Conservation (phyloP, 2,329 filamentous ascomycete genomes). For the Epichloe amarillans region DNA sequence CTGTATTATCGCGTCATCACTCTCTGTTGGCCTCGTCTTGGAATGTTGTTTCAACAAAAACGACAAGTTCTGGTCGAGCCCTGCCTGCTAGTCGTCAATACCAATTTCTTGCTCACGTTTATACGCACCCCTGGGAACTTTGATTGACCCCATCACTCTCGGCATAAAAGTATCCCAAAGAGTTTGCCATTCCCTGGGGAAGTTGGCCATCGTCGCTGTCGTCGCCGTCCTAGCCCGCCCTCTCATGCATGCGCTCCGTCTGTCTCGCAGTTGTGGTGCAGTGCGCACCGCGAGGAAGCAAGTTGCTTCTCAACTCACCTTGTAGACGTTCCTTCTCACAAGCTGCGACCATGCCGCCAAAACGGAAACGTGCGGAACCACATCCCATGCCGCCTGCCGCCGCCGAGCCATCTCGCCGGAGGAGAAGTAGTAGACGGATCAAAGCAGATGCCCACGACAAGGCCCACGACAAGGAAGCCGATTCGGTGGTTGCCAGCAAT, state of each 20-base stretch:
- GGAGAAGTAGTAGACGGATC: slow-evolving; percentile 13
- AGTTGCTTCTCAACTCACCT: neutral
- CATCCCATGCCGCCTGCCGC: slow-evolving; percentile 8
- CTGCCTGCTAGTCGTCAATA: neutral
- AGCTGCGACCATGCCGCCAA: slow-evolving; percentile 20
- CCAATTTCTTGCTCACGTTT: neutral
- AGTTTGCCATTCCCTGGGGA: neutral
- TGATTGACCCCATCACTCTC: neutral
- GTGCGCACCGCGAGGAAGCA: neutral
- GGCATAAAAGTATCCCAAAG: neutral
- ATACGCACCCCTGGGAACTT: neutral
- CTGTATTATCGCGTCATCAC: neutral
- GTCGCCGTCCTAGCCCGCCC: neutral
- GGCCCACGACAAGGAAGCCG: neutral
- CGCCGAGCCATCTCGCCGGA: slow-evolving; percentile 14
- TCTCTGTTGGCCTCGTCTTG: neutral
- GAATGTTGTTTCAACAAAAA: neutral
- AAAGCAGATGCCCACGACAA: neutral
- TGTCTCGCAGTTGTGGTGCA: neutral
- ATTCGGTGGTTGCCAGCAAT: neutral
- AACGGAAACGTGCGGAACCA: slow-evolving; percentile 22
- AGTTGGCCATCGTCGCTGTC: neutral
- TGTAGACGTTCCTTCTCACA: neutral
- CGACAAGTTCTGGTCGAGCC: neutral
- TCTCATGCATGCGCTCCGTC: neutral